phyloP scores from a whole-genome alignment of 1,284 basidiomycete species.

The Cryptococcus deneoformans region DNA sequence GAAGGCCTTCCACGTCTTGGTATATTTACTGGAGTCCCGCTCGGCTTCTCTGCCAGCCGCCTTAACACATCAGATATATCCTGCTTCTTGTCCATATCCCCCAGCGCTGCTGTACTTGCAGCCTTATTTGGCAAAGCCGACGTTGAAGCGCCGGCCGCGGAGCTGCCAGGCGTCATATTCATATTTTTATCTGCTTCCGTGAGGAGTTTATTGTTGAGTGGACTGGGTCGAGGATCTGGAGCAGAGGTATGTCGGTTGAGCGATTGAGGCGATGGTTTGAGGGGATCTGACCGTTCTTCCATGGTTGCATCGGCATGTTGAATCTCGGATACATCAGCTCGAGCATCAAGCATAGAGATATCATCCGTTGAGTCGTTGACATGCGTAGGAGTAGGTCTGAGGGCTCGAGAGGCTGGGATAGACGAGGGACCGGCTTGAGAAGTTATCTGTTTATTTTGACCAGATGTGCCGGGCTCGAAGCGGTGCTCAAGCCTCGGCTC shows the following conservation, averaged over 20 bases:
- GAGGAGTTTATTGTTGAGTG: not conserved
- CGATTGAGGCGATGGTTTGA: not conserved
- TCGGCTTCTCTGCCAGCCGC: conserved; percentile 22
- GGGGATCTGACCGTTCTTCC: not conserved
- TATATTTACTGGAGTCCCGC: conserved; percentile 2
- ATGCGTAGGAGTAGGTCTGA: conserved; percentile 37
- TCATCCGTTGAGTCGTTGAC: conserved; percentile 16
- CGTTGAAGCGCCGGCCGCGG: not conserved
- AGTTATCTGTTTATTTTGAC: no score
- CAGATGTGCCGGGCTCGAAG: no score
- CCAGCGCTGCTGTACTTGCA: not conserved
- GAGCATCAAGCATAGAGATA: no score
- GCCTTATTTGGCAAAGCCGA: not conserved
- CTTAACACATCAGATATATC: conserved; percentile 28
- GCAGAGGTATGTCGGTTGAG: not conserved
- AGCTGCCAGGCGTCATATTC: not conserved
- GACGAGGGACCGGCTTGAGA: not conserved
- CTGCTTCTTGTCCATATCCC: conserved; percentile 5
- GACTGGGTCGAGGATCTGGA: not conserved
- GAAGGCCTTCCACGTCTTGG: conserved; percentile 9
- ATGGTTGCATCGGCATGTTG: not conserved
- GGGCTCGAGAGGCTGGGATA: conserved; percentile 16
- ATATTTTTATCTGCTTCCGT: no score
- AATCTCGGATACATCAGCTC: no score
- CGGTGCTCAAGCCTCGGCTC: no score